Evolutionary conservation across 140 eudicot genomes (phyloP).

Genomic region (Senecio squalidus): DNA sequence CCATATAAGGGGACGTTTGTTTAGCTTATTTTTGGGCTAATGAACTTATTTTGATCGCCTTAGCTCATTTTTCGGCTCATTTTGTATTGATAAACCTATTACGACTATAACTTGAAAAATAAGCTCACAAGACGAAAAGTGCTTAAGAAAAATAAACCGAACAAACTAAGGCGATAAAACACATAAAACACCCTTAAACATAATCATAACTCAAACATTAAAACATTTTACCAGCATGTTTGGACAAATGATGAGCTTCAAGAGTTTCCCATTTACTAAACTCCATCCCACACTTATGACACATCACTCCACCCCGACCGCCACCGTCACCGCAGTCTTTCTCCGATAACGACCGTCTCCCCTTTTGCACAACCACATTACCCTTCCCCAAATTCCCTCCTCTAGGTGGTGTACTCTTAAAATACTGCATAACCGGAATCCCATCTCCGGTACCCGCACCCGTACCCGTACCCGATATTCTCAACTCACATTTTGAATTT

Average conservation of each 20-base stretch:
- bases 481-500: conserved; percentile 90
- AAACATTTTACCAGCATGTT: conserved; percentile 71
- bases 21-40: too few species aligned
- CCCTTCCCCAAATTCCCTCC: conserved; percentile 28
- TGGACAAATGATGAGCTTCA: conserved; percentile 83
- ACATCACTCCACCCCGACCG: conserved; percentile 34
- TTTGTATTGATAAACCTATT: too few species aligned
- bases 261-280: conserved; percentile 73
- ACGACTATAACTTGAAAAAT: too few species aligned
- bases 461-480: conserved; percentile 41
- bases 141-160: too few species aligned
- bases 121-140: too few species aligned
- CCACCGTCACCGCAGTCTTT: conserved; percentile 41
- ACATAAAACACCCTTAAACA: too few species aligned
- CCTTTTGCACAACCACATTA: conserved; percentile 6
- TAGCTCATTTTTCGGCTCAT: too few species aligned
- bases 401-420: too few species aligned
- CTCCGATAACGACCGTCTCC: conserved; percentile 49
- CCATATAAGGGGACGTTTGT: too few species aligned
- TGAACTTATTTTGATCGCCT: too few species aligned
- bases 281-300: conserved; percentile 86
- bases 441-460: conserved; percentile 24
- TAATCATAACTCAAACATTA: neutral
- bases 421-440: too few species aligned
- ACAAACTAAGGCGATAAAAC: too few species aligned